phyloP scores from a whole-genome alignment of 352 stramenopile species.

The Thalassiosira hispida region DNA sequence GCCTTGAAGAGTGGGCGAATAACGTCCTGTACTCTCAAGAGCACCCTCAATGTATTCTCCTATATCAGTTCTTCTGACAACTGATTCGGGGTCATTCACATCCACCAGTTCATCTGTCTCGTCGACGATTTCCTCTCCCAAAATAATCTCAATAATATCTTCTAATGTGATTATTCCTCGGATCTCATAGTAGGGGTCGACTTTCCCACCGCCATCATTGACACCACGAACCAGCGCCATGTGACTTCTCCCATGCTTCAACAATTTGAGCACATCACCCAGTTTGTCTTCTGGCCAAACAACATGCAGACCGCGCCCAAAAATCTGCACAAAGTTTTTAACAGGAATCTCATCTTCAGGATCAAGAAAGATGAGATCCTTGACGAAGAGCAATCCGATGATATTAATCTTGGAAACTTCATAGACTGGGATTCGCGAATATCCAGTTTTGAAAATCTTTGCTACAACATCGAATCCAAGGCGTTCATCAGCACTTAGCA shows the following conservation, averaged over 20 bases:
- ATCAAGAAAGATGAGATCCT: conserved; percentile 99
- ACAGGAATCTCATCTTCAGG: conserved; percentile 91
- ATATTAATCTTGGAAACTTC: conserved; percentile 91
- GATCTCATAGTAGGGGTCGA: conserved; percentile 95
- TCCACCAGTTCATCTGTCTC: conserved; percentile 91
- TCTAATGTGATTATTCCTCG: conserved; percentile 97
- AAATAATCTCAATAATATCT: conserved; percentile 98
- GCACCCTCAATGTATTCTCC: conserved; percentile 41
- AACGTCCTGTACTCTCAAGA: conserved; percentile 19
- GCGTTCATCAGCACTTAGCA: conserved; percentile 89
- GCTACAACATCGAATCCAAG: conserved; percentile 90
- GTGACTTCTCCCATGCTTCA: conserved; percentile 93
- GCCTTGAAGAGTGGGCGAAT: neutral
- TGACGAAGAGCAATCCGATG: conserved; percentile 96
- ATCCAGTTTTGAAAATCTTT: conserved; percentile 95
- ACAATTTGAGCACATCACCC: conserved; percentile 91
- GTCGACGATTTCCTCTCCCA: conserved; percentile 95
- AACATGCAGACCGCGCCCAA: conserved; percentile 83
- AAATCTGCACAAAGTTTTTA: conserved; percentile 86
- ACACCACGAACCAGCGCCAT: conserved; percentile 94
- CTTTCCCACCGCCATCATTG: conserved; percentile 80
- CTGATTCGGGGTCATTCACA: conserved; percentile 66
- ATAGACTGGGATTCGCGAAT: conserved; percentile 94
- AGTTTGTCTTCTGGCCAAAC: conserved; percentile 92
- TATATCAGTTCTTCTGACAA: conserved; percentile 44